A percentile compares a stretch with the other conserved stretches of the same genome.
phyloP scores from a whole-genome alignment of 768 basidiomycete species.

The Leccinum sublutescens region DNA sequence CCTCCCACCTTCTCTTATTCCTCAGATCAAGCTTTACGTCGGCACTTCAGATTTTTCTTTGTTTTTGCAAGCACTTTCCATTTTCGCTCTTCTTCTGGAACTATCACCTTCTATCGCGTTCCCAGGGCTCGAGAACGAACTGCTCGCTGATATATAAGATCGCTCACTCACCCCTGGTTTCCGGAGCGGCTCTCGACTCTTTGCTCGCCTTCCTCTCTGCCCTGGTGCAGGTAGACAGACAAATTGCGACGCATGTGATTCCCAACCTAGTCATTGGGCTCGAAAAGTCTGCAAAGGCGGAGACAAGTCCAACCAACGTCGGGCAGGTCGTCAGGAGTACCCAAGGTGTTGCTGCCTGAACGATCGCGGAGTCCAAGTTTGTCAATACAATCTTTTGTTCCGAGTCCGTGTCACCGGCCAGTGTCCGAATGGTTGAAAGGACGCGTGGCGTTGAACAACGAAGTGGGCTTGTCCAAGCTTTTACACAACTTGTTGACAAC shows the following conservation, averaged over 20 bases:
- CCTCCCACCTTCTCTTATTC: constrained; percentile 61
- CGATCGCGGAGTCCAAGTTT: constrained; percentile 77
- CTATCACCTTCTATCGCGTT: constrained; percentile 65
- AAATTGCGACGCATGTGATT: constrained; percentile 80
- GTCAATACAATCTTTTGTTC: constrained; percentile 47
- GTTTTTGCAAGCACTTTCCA: constrained; percentile 67
- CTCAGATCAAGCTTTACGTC: constrained; percentile 75
- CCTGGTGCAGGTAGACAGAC: constrained; percentile 78
- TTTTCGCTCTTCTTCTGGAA: constrained; percentile 66
- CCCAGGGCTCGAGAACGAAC: constrained; percentile 71
- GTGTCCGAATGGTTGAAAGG: constrained; percentile 20
- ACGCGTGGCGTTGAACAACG: constrained; percentile 52
- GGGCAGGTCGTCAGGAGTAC: constrained; percentile 76
- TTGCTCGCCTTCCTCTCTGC: constrained; percentile 79
- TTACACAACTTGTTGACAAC: constrained; percentile 58
- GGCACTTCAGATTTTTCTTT: constrained; percentile 74
- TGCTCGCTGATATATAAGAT: constrained; percentile 68
- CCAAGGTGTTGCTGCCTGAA: constrained; percentile 71
- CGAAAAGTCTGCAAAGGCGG: constrained; percentile 61
- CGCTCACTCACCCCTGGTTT: constrained; percentile 75
- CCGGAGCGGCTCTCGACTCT: constrained; percentile 76
- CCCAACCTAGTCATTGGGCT: constrained; percentile 66
- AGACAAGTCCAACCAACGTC: constrained; percentile 62
- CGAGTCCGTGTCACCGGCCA: background rate
- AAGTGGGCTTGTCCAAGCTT: constrained; percentile 59